Evolutionary conservation across 2,329 filamentous ascomycete genomes (phyloP).

Genomic region (Cladosporium sp.): DNA sequence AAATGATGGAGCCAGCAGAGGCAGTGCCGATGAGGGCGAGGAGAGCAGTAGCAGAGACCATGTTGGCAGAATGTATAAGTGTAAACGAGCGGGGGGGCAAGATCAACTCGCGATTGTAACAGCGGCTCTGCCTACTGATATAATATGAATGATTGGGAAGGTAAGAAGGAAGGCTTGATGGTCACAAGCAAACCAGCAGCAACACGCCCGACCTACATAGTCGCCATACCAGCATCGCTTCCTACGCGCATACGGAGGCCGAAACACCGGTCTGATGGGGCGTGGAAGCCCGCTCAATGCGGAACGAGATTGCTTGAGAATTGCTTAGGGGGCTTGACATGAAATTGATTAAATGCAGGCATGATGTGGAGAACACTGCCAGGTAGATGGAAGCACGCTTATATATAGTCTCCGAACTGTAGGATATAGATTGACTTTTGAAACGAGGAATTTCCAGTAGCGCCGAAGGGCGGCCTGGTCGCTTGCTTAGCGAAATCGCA

Average conservation of each 20-base stretch:
- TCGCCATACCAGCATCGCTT: conserved; percentile 13
- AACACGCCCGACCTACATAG: conserved; percentile 6
- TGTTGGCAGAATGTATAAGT: conserved; percentile 11
- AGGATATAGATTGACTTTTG: conserved; percentile 2
- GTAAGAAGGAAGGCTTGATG: conserved; percentile 9
- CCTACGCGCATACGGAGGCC: conserved; percentile 6
- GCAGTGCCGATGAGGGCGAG: conserved; percentile 35
- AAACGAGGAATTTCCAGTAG: conserved; percentile 6
- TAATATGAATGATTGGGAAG: not conserved
- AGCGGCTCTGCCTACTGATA: conserved; percentile 19
- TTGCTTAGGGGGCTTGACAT: conserved; percentile 10
- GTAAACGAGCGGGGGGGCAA: conserved; percentile 26
- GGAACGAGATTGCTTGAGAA: conserved; percentile 17
- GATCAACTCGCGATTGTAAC: conserved; percentile 25
- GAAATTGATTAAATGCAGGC: not conserved
- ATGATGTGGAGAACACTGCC: not conserved
- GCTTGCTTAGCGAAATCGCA: not conserved
- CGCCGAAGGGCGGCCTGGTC: not conserved
- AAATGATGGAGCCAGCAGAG: conserved; percentile 53
- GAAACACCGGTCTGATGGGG: conserved; percentile 22
- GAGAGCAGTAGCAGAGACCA: conserved; percentile 28
- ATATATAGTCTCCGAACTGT: not conserved
- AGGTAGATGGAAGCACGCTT: not conserved
- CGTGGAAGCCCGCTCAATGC: conserved; percentile 14
- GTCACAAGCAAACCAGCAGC: conserved; percentile 13